These are phyloP conservation scores for Cyberlindnera bimundalis DNA, from an alignment of 805 yeast genomes.

Conservation along the genomic window DNA sequence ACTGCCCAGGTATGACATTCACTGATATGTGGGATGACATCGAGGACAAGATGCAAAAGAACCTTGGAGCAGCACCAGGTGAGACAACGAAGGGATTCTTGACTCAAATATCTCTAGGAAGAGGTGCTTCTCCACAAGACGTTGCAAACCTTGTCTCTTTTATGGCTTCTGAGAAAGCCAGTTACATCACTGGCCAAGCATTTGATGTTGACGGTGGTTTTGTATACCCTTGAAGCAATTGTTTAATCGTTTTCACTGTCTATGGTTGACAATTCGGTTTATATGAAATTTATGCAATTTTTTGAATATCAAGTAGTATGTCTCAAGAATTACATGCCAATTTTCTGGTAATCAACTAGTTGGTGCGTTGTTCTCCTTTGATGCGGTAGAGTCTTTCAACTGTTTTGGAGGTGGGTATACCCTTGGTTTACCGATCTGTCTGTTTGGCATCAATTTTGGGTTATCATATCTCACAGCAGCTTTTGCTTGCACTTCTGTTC, in stretches of 20 bases:
- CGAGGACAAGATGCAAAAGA: constrained; percentile 25
- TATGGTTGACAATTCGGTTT: too few species aligned
- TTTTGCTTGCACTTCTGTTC: constrained; percentile 27
- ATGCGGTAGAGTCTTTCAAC: constrained; percentile 3
- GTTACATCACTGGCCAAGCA: constrained; percentile 18
- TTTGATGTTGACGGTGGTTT: constrained; percentile 10
- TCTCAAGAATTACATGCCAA: too few species aligned
- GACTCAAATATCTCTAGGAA: constrained; percentile 32
- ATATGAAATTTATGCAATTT: too few species aligned
- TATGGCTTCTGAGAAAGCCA: constrained; percentile 34
- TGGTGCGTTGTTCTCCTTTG: background rate
- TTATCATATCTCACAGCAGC: constrained; percentile 25
- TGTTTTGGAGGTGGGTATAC: constrained; percentile 26
- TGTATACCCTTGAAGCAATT: constrained; percentile 12
- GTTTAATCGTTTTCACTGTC: too few species aligned
- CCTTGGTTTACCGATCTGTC: constrained; percentile 29
- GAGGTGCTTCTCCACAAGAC: constrained; percentile 36
- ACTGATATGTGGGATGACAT: constrained; percentile 36
- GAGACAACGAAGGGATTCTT: constrained; percentile 26
- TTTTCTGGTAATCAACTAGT: background rate
- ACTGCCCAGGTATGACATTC: constrained; percentile 39
- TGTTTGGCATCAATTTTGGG: constrained; percentile 25
- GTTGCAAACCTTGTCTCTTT: constrained; percentile 34
- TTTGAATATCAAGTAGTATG: too few species aligned
- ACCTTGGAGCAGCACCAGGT: constrained; percentile 25